Evolutionary conservation across 2,329 filamentous ascomycete species (phyloP), one percentile per base, ranked within the genome.

Genomic region (Ophiosphaerella narmari): DNA sequence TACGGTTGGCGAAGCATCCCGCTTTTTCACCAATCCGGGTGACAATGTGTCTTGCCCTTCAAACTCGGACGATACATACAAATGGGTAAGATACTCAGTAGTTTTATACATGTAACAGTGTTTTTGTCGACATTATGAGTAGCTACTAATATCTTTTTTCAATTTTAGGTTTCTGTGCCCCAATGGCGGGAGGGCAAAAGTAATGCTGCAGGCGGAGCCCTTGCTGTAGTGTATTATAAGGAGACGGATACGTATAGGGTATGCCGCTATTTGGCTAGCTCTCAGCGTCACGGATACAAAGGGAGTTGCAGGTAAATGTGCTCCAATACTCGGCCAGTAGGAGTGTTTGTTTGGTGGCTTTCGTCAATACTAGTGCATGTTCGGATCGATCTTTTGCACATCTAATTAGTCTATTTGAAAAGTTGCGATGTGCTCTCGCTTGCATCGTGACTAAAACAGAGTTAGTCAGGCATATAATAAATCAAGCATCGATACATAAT

Each of bases 151-250:
- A 5, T 29, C 11, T 29, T 29, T 29, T 29, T 11, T 29, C 11
- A 29, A 3, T 24, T n/a, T 29, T 40, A 40, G 39, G 21, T 40
- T 6, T 12, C 7, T 6, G 24, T 40, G 26, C 39, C 39, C 23
- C 39, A 24, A 24, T 40, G 39, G 39, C 9, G 14, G 13, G 39
- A 14, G 5, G 39, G 24, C 5, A 26, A 13, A 24, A 2, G 7
- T n/a, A 7, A 9, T 12, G n/a, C 11, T 29, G 39, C 4, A 7
- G 39, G 45, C 18, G 50, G 50, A 8, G 32, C 34, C 5, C 2
- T 53, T 18, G 39, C 39, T 7, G 38, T 39, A 7, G 41, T 50
- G 3, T 46, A 53, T 26, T 53, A 50, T 38, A 49, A 53, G 13
- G 46, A 46, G 0, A 45, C 46, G 1, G 50, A 53, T 31, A 50